Evolutionary conservation across 2,329 filamentous ascomycete species (phyloP), one percentile per base, ranked within the genome.

Genomic region (Aspergillus novoparasiticus): DNA sequence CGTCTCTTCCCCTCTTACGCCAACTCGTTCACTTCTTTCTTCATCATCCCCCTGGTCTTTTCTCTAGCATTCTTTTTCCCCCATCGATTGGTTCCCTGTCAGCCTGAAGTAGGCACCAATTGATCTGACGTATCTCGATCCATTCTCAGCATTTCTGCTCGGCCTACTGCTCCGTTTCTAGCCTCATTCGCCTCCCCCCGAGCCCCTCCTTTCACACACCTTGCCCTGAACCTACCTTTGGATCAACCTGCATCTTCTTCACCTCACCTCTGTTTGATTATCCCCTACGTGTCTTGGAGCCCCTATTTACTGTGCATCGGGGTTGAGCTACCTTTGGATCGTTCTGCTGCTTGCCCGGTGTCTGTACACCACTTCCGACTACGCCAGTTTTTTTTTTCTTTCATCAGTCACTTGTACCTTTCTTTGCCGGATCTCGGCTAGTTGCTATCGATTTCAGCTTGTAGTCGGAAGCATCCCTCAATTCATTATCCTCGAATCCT

Each of bases 111-210:
- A 53, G 58, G 50, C 58, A 23, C 51, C 51, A 55, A 55, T 55
- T 23, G 51, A 39, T 55, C 51, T 55, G 51, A 55, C 51, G 51
- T 39, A 55, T 54, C 14, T 36, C 32, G 10, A 30, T 30, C 2
- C 54, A 34, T 43, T 48, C 39, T 26, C 53, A 45, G 21, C 41
- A 41, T 14, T 45, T 39, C 9, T 50, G 32, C 43, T 48, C 45
- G 23, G 21, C 28, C 28, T 34, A 51, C 28, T 34, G 9, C 30
- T 23, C 46, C 21, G 55, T 36, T 53, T 23, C 61, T 30, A 23
- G 45, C 28, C 30, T 53, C 61, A 67, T 66, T 59, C 60, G 66
- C 64, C 62, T 54, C 51, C 51, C 32, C 10, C 36, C 32, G n/a
- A 55, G 51, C 51, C 51, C 51, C 51, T 55, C 51, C 30, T 55